phyloP scores from a whole-genome alignment of 805 yeast species.

The Saccharomyces paradoxus region DNA sequence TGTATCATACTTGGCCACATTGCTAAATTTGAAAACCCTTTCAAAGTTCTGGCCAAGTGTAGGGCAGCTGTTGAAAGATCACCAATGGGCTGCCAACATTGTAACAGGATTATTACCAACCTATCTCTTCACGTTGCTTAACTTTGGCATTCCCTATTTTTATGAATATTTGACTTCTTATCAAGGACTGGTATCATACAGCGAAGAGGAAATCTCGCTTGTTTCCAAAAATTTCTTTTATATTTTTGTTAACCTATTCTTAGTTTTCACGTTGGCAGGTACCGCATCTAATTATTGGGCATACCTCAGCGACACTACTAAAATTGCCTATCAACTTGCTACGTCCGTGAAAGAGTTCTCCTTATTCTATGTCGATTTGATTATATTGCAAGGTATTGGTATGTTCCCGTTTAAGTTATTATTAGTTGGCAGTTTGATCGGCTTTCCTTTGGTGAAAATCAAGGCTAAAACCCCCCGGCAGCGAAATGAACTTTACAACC shows the following conservation, averaged over 20 bases:
- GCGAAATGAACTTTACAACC: slow-evolving; percentile 63
- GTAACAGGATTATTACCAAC: slow-evolving; percentile 90
- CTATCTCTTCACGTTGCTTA: slow-evolving; percentile 77
- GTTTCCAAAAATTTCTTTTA: slow-evolving; percentile 91
- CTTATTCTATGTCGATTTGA: slow-evolving; percentile 81
- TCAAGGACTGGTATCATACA: slow-evolving; percentile 86
- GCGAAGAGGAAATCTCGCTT: slow-evolving; percentile 85
- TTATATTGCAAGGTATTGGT: slow-evolving; percentile 75
- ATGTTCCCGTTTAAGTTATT: slow-evolving; percentile 85
- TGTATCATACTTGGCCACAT: slow-evolving; percentile 74
- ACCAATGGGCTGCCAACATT: slow-evolving; percentile 65
- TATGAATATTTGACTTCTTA: slow-evolving; percentile 73
- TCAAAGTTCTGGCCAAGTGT: slow-evolving; percentile 74
- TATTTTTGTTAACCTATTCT: slow-evolving; percentile 84
- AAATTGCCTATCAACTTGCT: slow-evolving; percentile 81
- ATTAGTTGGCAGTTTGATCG: slow-evolving; percentile 66
- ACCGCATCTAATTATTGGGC: slow-evolving; percentile 79
- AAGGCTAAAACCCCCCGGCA: slow-evolving; percentile 79
- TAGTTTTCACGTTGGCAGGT: slow-evolving; percentile 90
- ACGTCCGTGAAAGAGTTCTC: slow-evolving; percentile 72
- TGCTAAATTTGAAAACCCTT: slow-evolving; percentile 72
- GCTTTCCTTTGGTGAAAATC: slow-evolving; percentile 59
- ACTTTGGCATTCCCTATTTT: slow-evolving; percentile 73
- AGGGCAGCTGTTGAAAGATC: slow-evolving; percentile 55
- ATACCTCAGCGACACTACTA: slow-evolving; percentile 77